Conservation (phyloP, 225 moss, liverwort and hornwort genomes). For the Sphagnum contortum region DNA sequence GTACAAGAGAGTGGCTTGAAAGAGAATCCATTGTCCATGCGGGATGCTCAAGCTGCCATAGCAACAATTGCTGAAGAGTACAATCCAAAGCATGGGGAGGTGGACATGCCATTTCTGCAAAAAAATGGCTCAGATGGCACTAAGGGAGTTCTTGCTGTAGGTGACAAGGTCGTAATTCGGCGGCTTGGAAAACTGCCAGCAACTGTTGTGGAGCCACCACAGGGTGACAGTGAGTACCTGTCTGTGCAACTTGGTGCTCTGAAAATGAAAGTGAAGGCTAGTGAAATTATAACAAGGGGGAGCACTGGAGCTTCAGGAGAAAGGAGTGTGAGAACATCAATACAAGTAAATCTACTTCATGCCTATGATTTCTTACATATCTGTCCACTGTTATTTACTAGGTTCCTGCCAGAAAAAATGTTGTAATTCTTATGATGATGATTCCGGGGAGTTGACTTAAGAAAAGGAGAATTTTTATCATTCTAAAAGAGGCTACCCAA, state of each 20-base stretch:
- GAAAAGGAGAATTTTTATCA: no score
- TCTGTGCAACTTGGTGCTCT: conserved; percentile 79
- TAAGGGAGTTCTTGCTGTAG: conserved; percentile 34
- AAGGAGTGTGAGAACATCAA: no score
- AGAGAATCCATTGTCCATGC: conserved; percentile 33
- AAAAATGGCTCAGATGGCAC: conserved; percentile 9
- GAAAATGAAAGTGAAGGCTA: conserved; percentile 80
- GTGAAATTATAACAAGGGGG: conserved; percentile 54
- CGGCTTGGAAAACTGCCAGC: conserved; percentile 67
- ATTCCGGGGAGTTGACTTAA: no score
- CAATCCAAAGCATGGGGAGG: conserved; percentile 22
- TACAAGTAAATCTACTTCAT: no score
- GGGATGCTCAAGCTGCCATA: conserved; percentile 71
- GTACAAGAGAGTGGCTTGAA: conserved; percentile 19
- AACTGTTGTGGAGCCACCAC: conserved; percentile 57
- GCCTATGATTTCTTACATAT: no score
- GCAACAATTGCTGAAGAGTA: conserved; percentile 51
- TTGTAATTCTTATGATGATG: no score
- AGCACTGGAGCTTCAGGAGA: conserved; percentile 16
- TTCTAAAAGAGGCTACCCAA: no score
- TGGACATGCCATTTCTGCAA: conserved; percentile 9
- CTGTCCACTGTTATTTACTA: no score
- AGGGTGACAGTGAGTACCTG: conserved; percentile 51
- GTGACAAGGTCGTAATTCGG: conserved; percentile 67
- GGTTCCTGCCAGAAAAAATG: no score